Percentiles rank a stretch among this genome's conserved stretches.
Conservation (phyloP, 2,329 filamentous ascomycete species). For the Aureobasidium zeae region DNA sequence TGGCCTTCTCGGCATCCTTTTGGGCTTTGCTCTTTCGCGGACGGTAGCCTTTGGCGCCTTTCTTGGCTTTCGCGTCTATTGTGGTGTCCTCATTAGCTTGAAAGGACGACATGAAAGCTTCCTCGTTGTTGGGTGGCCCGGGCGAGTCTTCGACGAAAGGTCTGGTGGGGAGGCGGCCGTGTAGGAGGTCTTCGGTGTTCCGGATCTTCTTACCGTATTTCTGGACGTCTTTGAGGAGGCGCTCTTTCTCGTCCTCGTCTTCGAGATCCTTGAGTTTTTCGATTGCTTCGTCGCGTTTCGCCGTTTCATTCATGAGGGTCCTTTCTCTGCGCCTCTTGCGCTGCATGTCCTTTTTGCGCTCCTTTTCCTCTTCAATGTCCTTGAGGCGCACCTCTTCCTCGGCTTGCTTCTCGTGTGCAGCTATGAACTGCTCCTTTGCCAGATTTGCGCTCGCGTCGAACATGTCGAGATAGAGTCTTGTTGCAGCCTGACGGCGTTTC, state of each 20-base stretch:
- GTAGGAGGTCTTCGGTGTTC: slow-evolving; percentile 77
- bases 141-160: slow-evolving; percentile 63
- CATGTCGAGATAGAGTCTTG: slow-evolving; percentile 48
- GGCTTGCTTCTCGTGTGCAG: slow-evolving; percentile 69
- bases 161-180: slow-evolving; percentile 67
- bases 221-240: slow-evolving; percentile 75
- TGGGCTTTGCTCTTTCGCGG: slow-evolving; percentile 81
- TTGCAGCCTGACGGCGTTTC: slow-evolving; percentile 50
- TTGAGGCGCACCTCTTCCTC: slow-evolving; percentile 80
- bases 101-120: slow-evolving; percentile 78
- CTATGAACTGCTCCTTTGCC: slow-evolving; percentile 67
- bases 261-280: slow-evolving; percentile 67
- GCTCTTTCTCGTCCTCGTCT: slow-evolving; percentile 73
- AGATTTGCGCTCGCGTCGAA: slow-evolving; percentile 59
- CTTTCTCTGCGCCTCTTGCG: slow-evolving; percentile 92
- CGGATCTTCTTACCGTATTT: slow-evolving; percentile 87
- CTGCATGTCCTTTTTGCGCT: slow-evolving; percentile 99
- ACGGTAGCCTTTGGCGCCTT: slow-evolving; percentile 33
- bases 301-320: slow-evolving; percentile 76
- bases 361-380: slow-evolving; percentile 89
- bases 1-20: slow-evolving; percentile 60
- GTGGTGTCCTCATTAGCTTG: slow-evolving; percentile 35
- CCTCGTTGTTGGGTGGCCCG: slow-evolving; percentile 70
- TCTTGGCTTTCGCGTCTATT: slow-evolving; percentile 17
- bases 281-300: slow-evolving; percentile 73